These are phyloP conservation scores for Pyropia haitanensis DNA, from an alignment of 23 red algal genomes.

Conservation along the genomic window DNA sequence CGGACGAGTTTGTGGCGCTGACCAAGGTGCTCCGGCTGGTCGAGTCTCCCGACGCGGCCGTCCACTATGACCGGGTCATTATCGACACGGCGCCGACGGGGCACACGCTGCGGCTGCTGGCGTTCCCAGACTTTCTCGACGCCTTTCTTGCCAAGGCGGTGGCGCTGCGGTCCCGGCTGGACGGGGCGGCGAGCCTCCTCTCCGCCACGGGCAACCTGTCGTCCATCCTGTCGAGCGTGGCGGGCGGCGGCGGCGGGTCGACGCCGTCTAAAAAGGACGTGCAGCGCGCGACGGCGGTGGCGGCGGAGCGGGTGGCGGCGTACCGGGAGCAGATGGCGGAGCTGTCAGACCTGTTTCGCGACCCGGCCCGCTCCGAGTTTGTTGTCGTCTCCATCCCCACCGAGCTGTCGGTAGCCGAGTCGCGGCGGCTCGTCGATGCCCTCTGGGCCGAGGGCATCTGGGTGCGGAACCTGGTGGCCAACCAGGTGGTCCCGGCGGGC, in stretches of 20 bases:
- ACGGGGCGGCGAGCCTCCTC: conserved; percentile 29
- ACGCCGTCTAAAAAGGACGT: conserved; percentile 19
- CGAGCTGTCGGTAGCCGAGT: conserved; percentile 72
- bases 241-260: conserved; percentile 24
- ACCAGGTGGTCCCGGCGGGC: conserved; percentile 47
- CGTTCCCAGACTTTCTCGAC: conserved; percentile 97
- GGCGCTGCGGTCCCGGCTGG: conserved; percentile 36
- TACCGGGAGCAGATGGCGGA: conserved; percentile 74
- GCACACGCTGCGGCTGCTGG: conserved; percentile 86
- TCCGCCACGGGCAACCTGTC: neutral
- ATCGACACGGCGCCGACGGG: conserved; percentile 97
- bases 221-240: conserved; percentile 13
- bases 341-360: conserved; percentile 66
- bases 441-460: conserved; percentile 66
- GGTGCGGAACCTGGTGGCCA: conserved; percentile 69
- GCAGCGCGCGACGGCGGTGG: conserved; percentile 27
- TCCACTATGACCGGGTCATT: conserved; percentile 67
- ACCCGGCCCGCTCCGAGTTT: conserved; percentile 72
- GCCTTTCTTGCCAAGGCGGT: conserved; percentile 67
- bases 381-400: conserved; percentile 88
- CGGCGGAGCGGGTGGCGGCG: conserved; percentile 22
- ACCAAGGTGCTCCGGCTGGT: conserved; percentile 64
- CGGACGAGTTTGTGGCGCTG: conserved; percentile 93
- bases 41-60: conserved; percentile 17
- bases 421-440: conserved; percentile 43